These are phyloP conservation scores for Pyricularia sp. DNA, from an alignment of 2,329 filamentous ascomycete species.

Conservation along the genomic window DNA sequence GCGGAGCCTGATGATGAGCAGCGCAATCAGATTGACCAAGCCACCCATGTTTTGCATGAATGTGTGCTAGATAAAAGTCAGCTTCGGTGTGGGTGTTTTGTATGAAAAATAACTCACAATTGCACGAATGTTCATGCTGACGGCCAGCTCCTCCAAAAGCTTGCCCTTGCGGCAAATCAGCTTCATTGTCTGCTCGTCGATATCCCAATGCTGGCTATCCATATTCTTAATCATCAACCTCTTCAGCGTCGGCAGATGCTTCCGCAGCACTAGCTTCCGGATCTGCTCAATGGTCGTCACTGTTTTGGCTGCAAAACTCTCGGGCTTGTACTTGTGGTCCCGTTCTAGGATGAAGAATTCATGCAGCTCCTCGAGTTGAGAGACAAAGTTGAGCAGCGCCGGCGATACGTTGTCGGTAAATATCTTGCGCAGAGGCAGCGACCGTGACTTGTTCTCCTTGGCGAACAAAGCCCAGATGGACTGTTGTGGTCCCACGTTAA, in stretches of 20 bases:
- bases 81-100: background rate
- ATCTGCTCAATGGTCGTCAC: constrained; percentile 48
- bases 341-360: constrained; percentile 53
- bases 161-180: constrained; percentile 42
- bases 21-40: constrained; percentile 43
- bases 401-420: constrained; percentile 54
- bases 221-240: constrained; percentile 54
- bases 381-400: constrained; percentile 43
- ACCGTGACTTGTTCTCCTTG: constrained; percentile 40
- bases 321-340: constrained; percentile 37
- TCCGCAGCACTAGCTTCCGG: constrained; percentile 44
- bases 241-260: constrained; percentile 44
- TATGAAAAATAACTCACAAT: constrained; percentile 34
- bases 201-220: constrained; percentile 42
- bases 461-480: constrained; percentile 49
- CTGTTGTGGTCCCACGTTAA: constrained; percentile 54
- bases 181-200: constrained; percentile 42
- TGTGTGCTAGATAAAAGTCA: constrained; percentile 33
- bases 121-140: constrained; percentile 41
- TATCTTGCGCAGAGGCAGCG: constrained; percentile 46
- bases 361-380: constrained; percentile 41
- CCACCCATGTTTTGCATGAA: constrained; percentile 44
- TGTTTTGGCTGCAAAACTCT: constrained; percentile 41
- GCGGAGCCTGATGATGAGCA: constrained; percentile 45
- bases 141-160: constrained; percentile 44